Evolutionary conservation across 1,139 yeast genomes (phyloP).

Genomic region (Candida glucosophila): DNA sequence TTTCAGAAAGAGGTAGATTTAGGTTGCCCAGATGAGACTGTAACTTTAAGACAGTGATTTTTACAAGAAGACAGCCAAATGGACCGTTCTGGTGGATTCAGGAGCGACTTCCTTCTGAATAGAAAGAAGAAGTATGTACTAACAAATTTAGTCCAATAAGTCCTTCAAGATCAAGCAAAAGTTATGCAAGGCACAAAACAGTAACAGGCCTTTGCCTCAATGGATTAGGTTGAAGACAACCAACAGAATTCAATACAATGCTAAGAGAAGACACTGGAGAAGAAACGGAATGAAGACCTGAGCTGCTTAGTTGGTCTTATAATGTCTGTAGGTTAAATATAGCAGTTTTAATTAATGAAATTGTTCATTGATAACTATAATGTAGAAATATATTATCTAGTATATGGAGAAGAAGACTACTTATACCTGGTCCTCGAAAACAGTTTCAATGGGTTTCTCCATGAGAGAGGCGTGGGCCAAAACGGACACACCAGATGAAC

Average conservation of each 20-base stretch:
- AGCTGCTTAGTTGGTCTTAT: conserved; percentile 18
- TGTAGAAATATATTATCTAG: conserved; percentile 1
- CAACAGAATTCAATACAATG: conserved; percentile 98
- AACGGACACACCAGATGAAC: conserved; percentile 83
- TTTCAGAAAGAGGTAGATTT: no score
- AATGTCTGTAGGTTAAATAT: conserved; percentile 2
- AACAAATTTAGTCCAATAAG: conserved; percentile 71
- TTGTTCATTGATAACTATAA: conserved; percentile 1
- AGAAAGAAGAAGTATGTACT: no score
- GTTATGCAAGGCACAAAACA: conserved; percentile 98
- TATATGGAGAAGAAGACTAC: no score
- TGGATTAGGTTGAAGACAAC: conserved; percentile 99
- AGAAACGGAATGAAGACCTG: conserved; percentile 98
- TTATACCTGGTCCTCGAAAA: conserved; percentile 84
- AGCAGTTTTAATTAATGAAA: conserved; percentile 15
- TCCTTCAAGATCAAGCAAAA: conserved; percentile 97
- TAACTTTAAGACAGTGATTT: no score
- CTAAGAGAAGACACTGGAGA: conserved; percentile 99
- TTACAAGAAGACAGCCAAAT: no score
- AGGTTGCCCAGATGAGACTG: no score
- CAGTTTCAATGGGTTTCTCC: conserved; percentile 98
- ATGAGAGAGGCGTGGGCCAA: conserved; percentile 86
- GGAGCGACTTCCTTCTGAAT: no score
- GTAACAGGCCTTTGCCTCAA: conserved; percentile 99
- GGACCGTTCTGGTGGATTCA: no score